A percentile compares a stretch with the other conserved stretches of the same genome.
Evolutionary conservation across 768 basidiomycete genomes (phyloP).

Genomic region (Lentinula guzmanii): DNA sequence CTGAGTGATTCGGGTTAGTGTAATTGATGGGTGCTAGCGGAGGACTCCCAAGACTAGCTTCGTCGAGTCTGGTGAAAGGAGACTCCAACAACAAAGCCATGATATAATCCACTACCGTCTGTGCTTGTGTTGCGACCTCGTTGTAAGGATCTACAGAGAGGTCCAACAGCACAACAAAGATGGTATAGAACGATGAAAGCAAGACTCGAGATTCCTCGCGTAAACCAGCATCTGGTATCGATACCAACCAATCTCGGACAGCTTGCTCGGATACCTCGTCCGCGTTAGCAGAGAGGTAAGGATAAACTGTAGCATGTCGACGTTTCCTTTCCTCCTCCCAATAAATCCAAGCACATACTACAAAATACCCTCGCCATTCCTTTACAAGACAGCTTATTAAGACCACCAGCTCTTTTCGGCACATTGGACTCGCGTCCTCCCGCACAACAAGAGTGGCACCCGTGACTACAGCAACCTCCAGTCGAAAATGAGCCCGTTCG

Average conservation of each 20-base stretch:
- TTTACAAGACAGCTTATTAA: conserved; percentile 90
- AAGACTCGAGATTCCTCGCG: conserved; percentile 78
- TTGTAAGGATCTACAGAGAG: conserved; percentile 90
- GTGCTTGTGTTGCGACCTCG: conserved; percentile 87
- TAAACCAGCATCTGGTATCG: conserved; percentile 56
- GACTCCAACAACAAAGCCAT: conserved; percentile 87
- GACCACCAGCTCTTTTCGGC: conserved; percentile 88
- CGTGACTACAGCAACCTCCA: conserved; percentile 91
- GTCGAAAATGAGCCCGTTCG: conserved; percentile 73
- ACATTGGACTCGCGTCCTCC: conserved; percentile 95
- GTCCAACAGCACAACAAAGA: conserved; percentile 83
- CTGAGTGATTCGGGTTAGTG: conserved; percentile 18
- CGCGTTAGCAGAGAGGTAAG: conserved; percentile 33
- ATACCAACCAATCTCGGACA: conserved; percentile 70
- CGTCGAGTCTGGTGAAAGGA: conserved; percentile 73
- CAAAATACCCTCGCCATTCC: conserved; percentile 93
- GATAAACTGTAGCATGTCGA: conserved; percentile 32
- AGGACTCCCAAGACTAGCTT: conserved; percentile 53
- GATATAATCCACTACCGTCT: conserved; percentile 89
- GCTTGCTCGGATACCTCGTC: conserved; percentile 74
- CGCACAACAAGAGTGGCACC: conserved; percentile 84
- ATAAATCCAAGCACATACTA: conserved; percentile 94
- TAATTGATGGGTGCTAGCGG: conserved; percentile 37
- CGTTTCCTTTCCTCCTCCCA: conserved; percentile 85
- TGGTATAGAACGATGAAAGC: conserved; percentile 90